Evolutionary conservation across 495 filamentous ascomycete genomes (phyloP).

Genomic region (Lepraria neglecta): DNA sequence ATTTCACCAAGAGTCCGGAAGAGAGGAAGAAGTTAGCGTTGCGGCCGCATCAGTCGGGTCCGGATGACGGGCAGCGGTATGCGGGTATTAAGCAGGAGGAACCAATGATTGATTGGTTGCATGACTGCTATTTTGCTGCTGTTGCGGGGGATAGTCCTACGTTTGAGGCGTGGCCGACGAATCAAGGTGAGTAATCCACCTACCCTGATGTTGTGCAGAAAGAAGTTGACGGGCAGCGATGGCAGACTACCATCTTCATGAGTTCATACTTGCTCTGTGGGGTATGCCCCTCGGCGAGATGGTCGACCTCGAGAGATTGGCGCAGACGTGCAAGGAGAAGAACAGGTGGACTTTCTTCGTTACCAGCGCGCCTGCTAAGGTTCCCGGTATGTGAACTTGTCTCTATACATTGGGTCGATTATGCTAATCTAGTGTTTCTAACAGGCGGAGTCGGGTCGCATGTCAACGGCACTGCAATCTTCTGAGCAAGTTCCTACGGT

Average conservation of each 20-base stretch:
- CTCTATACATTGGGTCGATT: neutral
- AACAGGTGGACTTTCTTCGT: conserved; percentile 64
- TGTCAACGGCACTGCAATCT: conserved; percentile 16
- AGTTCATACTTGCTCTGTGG: conserved; percentile 53
- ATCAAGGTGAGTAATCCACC: conserved; percentile 31
- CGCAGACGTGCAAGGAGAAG: conserved; percentile 41
- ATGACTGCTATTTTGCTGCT: conserved; percentile 47
- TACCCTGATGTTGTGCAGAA: neutral
- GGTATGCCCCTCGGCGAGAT: conserved; percentile 57
- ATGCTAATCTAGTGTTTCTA: neutral
- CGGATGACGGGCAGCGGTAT: conserved; percentile 43
- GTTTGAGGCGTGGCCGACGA: conserved; percentile 56
- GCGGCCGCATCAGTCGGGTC: conserved; percentile 36
- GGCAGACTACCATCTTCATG: conserved; percentile 20
- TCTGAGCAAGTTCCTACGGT: neutral
- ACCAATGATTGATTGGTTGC: conserved; percentile 48
- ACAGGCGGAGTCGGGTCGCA: conserved; percentile 14
- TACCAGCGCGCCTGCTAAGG: conserved; percentile 47
- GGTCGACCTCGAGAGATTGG: conserved; percentile 51
- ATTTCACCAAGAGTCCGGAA: conserved; percentile 38
- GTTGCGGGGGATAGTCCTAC: conserved; percentile 56
- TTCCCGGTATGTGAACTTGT: conserved; percentile 12
- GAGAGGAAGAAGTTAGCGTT: conserved; percentile 38
- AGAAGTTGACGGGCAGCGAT: neutral
- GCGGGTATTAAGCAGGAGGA: conserved; percentile 54